Evolutionary conservation across 192 early-diverging fungal species (phyloP), one percentile per base, ranked within the genome.

Genomic region (Gigaspora rosea): DNA sequence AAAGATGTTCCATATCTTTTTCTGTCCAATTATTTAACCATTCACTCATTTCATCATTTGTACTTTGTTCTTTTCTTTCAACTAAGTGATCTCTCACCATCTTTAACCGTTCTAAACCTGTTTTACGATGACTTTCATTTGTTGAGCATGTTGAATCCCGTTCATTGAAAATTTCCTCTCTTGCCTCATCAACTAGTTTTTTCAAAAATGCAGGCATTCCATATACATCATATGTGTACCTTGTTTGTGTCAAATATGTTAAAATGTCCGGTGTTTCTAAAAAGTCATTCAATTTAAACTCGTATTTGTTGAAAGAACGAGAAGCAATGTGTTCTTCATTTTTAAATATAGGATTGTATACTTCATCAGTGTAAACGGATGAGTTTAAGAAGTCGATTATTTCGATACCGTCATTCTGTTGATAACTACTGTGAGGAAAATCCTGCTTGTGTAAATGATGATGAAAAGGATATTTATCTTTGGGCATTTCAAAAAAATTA

Each of bases 161-260:
- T 16, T 74, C 35, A 52, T 48, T 61, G 16, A 56, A 22, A 3
- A 82, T 12, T 56, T 84, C 82, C 20, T 82, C 68, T n/a, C 67
- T 73, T 11, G 83, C 83, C 46, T 82, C 78, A 12, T 73, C 71
- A 27, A 84, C 75, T 46, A 84, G 15, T 20, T 52, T 32, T 47
- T 80, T 76, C 16, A 81, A 50, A 65, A 71, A 58, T 27, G 47
- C 13, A 1, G 84, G 82, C 13, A 83, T 41, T 4, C 72, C 80
- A 62, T 85, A 81, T 1, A 85, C 64, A 67, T 85, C 84, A 36
- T 85, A 78, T 8, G 72, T 75, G 73, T 85, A 85, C 3, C 52
- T 65, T 15, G 69, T 73, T n/a, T 81, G 52, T 47, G 20, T 12
- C n/a, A 85, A 51, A 70, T 85, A 85, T 18, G 33, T 59, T 20